These are phyloP conservation scores for Boehmeria nivea DNA, from an alignment of 306 rosid species.

Conservation along the genomic window DNA sequence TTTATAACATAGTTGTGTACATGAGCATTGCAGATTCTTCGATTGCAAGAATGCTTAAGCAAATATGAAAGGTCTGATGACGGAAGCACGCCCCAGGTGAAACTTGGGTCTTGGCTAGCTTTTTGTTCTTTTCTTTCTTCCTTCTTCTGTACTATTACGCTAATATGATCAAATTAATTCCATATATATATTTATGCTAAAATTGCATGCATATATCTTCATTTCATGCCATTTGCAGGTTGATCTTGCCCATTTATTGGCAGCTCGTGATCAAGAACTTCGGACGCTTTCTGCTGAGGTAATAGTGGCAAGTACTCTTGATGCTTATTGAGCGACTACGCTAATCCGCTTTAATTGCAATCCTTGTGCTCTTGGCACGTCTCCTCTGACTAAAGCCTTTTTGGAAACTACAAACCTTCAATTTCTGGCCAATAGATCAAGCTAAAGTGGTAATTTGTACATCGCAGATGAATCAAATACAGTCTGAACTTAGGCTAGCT, in stretches of 20 bases:
- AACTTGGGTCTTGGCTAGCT: neutral
- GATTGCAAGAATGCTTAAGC: conserved; percentile 83
- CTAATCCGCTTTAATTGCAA: neutral
- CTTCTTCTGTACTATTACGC: too few relatives aligned
- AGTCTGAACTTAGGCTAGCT: conserved; percentile 88
- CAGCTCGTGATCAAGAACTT: conserved; percentile 97
- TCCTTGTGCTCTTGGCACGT: neutral
- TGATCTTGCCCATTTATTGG: conserved; percentile 95
- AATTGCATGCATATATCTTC: neutral
- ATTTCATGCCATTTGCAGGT: conserved; percentile 50
- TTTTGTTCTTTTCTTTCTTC: too few relatives aligned
- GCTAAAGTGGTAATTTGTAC: neutral
- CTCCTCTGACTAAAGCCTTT: too few relatives aligned
- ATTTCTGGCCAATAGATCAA: too few relatives aligned
- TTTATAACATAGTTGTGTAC: neutral
- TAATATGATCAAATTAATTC: too few relatives aligned
- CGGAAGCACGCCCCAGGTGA: conserved; percentile 94
- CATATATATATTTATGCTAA: too few relatives aligned
- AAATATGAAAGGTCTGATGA: conserved; percentile 82
- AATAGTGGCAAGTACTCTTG: conserved; percentile 10
- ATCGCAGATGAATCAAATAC: conserved; percentile 83
- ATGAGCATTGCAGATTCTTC: conserved; percentile 59
- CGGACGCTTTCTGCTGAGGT: conserved; percentile 97
- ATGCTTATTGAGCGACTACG: neutral
- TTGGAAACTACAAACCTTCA: too few relatives aligned